phyloP scores from a whole-genome alignment of 2,329 filamentous ascomycete genomes.

The Cordyceps cicadae region DNA sequence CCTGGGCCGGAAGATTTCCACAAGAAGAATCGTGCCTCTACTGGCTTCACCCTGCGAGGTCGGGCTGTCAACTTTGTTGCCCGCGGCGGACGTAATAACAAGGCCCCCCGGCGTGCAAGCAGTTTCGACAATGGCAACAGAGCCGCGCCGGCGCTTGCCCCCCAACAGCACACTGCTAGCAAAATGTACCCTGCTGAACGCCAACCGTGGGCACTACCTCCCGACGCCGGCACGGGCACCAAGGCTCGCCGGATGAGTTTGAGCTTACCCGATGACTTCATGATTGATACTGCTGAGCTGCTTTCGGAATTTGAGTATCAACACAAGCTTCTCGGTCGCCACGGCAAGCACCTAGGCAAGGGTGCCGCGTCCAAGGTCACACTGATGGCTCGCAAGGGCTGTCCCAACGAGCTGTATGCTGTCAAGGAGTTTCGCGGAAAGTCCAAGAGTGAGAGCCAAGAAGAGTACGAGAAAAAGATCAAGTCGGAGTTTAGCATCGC shows the following conservation, averaged over 20 bases:
- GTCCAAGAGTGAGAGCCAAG: conserved; percentile 57
- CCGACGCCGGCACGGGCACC: conserved; percentile 63
- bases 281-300: conserved; percentile 61
- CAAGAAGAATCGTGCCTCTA: conserved; percentile 43
- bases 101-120: conserved; percentile 32
- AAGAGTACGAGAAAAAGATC: conserved; percentile 80
- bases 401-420: conserved; percentile 59
- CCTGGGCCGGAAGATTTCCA: conserved; percentile 39
- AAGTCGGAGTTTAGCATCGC: conserved; percentile 86
- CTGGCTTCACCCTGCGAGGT: conserved; percentile 40
- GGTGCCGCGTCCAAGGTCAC: conserved; percentile 77
- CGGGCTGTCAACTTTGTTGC: conserved; percentile 41
- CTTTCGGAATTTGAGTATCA: conserved; percentile 62
- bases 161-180: conserved; percentile 19
- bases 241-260: conserved; percentile 73
- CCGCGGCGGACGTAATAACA: conserved; percentile 17
- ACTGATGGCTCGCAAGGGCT: conserved; percentile 66
- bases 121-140: conserved; percentile 38
- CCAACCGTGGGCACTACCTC: conserved; percentile 51
- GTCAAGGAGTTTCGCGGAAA: conserved; percentile 82
- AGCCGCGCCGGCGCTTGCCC: conserved; percentile 16
- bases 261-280: conserved; percentile 65
- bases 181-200: conserved; percentile 29
- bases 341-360: conserved; percentile 69
- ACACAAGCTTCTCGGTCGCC: conserved; percentile 61